phyloP scores from a whole-genome alignment of 495 filamentous ascomycete species.

The Pyrenopolyporus hunteri region DNA sequence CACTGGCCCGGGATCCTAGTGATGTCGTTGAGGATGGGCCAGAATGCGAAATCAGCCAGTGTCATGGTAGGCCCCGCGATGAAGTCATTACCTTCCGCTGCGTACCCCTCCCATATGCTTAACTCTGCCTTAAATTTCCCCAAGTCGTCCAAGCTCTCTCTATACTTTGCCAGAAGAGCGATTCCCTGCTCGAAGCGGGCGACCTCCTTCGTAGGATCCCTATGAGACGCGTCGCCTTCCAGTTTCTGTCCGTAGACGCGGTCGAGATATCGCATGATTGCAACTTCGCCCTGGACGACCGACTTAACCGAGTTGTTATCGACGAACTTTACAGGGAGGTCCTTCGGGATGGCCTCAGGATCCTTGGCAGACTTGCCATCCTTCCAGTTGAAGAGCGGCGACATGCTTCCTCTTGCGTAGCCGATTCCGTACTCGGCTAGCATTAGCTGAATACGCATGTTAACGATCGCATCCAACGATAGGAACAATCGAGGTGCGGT shows the following conservation, averaged over 20 bases:
- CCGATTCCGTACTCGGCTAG: slow-evolving; percentile 65
- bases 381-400: slow-evolving; percentile 42
- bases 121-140: slow-evolving; percentile 47
- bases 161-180: slow-evolving; percentile 46
- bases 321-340: slow-evolving; percentile 55
- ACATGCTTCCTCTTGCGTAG: slow-evolving; percentile 57
- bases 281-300: slow-evolving; percentile 52
- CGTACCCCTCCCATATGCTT: slow-evolving; percentile 56
- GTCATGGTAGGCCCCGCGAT: slow-evolving; percentile 62
- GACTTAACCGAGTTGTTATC: slow-evolving; percentile 59
- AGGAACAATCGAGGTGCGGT: slow-evolving; percentile 59
- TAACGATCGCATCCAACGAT: slow-evolving; percentile 59
- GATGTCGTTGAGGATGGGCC: slow-evolving; percentile 71
- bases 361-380: slow-evolving; percentile 19
- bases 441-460: slow-evolving; percentile 62
- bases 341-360: slow-evolving; percentile 22
- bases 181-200: slow-evolving; percentile 48
- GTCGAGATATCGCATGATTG: slow-evolving; percentile 63
- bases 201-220: slow-evolving; percentile 46
- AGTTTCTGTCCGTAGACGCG: slow-evolving; percentile 48
- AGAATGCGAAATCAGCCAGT: slow-evolving; percentile 73
- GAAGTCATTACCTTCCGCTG: slow-evolving; percentile 54
- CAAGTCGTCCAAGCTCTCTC: too few species aligned
- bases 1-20: slow-evolving; percentile 39
- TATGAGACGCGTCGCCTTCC: slow-evolving; percentile 39